Evolutionary conservation across 208 protist species (phyloP), one percentile per base, ranked within the genome.

Genomic region (Porcisia hertigi): DNA sequence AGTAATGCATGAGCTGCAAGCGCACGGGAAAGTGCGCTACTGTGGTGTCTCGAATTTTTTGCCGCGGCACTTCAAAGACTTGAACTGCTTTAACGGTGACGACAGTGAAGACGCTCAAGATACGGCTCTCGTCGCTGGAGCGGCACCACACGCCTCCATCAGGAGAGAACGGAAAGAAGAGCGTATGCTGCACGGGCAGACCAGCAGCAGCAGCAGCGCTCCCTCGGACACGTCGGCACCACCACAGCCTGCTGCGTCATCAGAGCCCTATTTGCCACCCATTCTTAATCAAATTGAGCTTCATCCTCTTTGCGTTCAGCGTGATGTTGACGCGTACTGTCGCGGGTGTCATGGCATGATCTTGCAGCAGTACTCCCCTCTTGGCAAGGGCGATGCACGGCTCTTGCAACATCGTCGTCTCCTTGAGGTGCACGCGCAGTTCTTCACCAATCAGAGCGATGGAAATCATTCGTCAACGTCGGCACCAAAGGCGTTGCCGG

Each of bases 31-130:
- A 47, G 71, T 90, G 39, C 87, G 89, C 3, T 80, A 83, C 70
- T 73, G 94, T n/a, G 93, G 93, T 14, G 91, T 93, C 1, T 94
- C 91, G 1, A 97, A 97, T 78, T 97, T 95, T 79, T 77, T 94
- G 16, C 86, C 84, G 3, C 75, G 88, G 0, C 93, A 97, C 84
- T 97, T 97, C 81, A 59, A 39, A 0, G 54, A 84, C 65, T 69
- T 96, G 39, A 47, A 83, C 43, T 71, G 77, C 69, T 75, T 65
- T 41, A 30, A 54, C 34, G 58, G 71, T 18, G 25, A 16, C 53
- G 36, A 43, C 11, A 67, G 59, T 20, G 58, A 16, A n/a, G 3
- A 25, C 34, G 57, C 36, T 25, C 43, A n/a, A 30, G 45, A 57
- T 59, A 43, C 53, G 52, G 67, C 49, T 43, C 8, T 59, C 47